These are phyloP conservation scores for Oenanthe sinensis DNA, from an alignment of 129 eudicot species.

Conservation along the genomic window DNA sequence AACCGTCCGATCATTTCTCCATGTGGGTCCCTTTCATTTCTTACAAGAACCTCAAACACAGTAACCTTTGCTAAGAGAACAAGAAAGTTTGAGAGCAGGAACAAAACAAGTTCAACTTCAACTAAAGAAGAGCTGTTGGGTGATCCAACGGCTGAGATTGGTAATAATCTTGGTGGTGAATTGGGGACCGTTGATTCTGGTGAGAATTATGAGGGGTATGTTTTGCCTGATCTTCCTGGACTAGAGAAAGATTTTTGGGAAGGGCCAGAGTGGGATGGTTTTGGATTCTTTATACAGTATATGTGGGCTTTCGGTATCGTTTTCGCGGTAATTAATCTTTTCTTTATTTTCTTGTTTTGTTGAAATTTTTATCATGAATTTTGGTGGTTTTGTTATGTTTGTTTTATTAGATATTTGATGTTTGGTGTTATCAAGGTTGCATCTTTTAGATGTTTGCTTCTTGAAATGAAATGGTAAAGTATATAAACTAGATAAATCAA, in stretches of 20 bases:
- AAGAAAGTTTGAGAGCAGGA: slow-evolving; percentile 73
- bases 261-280: slow-evolving; percentile 86
- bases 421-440: not conserved
- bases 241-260: slow-evolving; percentile 76
- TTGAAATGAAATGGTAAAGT: not conserved
- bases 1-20: slow-evolving; percentile 37
- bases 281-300: slow-evolving; percentile 81
- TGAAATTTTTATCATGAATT: not conserved
- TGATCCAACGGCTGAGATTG: slow-evolving; percentile 22
- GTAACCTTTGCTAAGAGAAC: slow-evolving; percentile 65
- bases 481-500: not conserved
- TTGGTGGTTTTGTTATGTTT: not conserved
- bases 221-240: slow-evolving; percentile 79
- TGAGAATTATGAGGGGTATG: slow-evolving; percentile 60
- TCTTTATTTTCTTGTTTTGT: not conserved
- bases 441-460: not conserved
- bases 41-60: slow-evolving; percentile 28
- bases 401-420: not conserved
- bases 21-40: slow-evolving; percentile 10
- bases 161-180: not conserved
- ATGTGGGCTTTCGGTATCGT: slow-evolving; percentile 93
- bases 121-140: slow-evolving; percentile 28
- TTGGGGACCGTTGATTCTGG: slow-evolving; percentile 18
- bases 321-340: slow-evolving; percentile 50
- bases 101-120: slow-evolving; percentile 43